These are phyloP conservation scores for Lyophyllum shimeji DNA, from an alignment of 768 basidiomycete species.

Conservation along the genomic window DNA sequence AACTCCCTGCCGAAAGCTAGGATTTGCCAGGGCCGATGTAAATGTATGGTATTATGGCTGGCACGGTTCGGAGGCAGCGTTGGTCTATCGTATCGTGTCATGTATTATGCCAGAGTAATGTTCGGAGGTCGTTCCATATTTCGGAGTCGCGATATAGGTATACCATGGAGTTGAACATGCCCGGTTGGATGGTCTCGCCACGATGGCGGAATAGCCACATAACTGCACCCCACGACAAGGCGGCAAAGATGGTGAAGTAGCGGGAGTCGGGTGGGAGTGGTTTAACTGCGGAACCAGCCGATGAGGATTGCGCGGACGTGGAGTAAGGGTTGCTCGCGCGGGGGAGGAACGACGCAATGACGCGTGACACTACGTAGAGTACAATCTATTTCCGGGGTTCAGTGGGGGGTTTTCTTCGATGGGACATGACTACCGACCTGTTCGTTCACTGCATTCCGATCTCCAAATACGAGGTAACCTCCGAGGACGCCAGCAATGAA, in stretches of 20 bases:
- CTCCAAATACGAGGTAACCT: slow-evolving; percentile 87
- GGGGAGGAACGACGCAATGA: slow-evolving; percentile 89
- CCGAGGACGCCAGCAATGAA: slow-evolving; percentile 93
- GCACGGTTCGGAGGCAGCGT: slow-evolving; percentile 2
- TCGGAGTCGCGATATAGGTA: slow-evolving; percentile 96
- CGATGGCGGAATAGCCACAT: slow-evolving; percentile 94
- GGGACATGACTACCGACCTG: slow-evolving; percentile 55
- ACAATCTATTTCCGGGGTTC: slow-evolving; percentile 67
- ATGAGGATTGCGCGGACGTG: slow-evolving; percentile 37
- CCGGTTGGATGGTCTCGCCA: slow-evolving; percentile 91
- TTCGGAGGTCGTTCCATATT: slow-evolving; percentile 76
- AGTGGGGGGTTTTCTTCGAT: not conserved
- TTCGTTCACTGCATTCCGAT: slow-evolving; percentile 86
- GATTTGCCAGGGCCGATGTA: slow-evolving; percentile 10
- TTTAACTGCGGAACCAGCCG: slow-evolving; percentile 44
- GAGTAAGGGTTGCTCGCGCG: slow-evolving; percentile 62
- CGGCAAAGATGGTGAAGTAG: slow-evolving; percentile 86
- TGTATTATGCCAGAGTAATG: slow-evolving; percentile 90
- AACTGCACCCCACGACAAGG: slow-evolving; percentile 90
- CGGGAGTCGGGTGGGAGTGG: slow-evolving; percentile 83
- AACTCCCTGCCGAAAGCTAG: slow-evolving; percentile 31
- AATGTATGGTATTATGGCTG: slow-evolving; percentile 7
- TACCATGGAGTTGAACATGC: slow-evolving; percentile 95
- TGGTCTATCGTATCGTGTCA: slow-evolving; percentile 31
- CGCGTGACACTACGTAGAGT: slow-evolving; percentile 91